Conservation (phyloP, 2,329 filamentous ascomycete species). For the Claviceps africana region DNA sequence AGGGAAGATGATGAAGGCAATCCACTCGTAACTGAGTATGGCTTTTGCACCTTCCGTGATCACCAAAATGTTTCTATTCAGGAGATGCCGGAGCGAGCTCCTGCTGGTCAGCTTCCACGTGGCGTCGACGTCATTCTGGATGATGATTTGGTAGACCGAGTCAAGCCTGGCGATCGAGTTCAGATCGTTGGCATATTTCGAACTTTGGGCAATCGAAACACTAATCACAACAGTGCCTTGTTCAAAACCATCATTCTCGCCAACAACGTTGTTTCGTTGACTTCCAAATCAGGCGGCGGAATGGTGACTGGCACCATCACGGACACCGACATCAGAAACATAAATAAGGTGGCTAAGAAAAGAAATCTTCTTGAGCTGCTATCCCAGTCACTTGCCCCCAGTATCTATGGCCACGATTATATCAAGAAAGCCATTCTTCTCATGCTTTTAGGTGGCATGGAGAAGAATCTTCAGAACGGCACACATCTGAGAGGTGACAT, state of each 20-base stretch:
- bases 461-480: constrained; percentile 97
- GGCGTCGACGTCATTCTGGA: constrained; percentile 95
- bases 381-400: constrained; percentile 86
- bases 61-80: constrained; percentile 97
- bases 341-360: constrained; percentile 94
- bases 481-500: constrained; percentile 97
- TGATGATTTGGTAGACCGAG: constrained; percentile 86
- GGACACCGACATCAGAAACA: constrained; percentile 93
- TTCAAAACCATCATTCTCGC: constrained; percentile 91
- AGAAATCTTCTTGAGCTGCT: constrained; percentile 85
- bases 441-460: constrained; percentile 88
- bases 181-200: constrained; percentile 95
- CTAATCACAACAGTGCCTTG: constrained; percentile 75
- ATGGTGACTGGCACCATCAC: constrained; percentile 87
- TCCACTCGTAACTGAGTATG: constrained; percentile 86
- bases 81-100: constrained; percentile 95
- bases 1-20: constrained; percentile 90
- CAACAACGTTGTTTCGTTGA: constrained; percentile 88
- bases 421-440: constrained; percentile 96
- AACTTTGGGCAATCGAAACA: constrained; percentile 87
- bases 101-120: constrained; percentile 85
- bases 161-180: constrained; percentile 90
- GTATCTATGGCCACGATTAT: constrained; percentile 92
- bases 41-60: constrained; percentile 87
- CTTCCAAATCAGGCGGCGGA: constrained; percentile 89